Evolutionary conservation across 495 filamentous ascomycete genomes (phyloP).

Genomic region (Neurospora sp.): DNA sequence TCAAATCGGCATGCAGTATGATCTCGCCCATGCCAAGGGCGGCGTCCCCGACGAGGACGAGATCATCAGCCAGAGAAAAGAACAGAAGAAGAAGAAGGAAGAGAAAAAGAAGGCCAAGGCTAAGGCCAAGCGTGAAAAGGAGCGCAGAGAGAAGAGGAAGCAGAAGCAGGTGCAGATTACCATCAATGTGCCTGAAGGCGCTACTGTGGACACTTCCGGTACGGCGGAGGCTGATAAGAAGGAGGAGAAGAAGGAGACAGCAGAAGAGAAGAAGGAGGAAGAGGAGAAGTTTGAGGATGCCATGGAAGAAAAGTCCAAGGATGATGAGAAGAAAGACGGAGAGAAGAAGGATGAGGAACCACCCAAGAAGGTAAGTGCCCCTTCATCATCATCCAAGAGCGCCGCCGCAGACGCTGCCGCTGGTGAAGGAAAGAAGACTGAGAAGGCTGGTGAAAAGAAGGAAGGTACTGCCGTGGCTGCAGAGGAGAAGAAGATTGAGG

Average conservation of each 20-base stretch:
- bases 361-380: neutral
- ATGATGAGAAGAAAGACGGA: neutral
- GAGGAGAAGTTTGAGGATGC: conserved; percentile 8
- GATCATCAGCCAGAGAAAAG: conserved; percentile 39
- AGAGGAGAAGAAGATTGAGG: neutral
- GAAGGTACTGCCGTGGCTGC: neutral
- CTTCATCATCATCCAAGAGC: neutral
- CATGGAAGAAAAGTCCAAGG: conserved; percentile 5
- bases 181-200: neutral
- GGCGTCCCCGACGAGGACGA: conserved; percentile 58
- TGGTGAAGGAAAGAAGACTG: conserved; percentile 5
- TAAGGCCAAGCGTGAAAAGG: conserved; percentile 43
- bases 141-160: conserved; percentile 22
- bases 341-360: neutral
- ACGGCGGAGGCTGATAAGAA: neutral
- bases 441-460: conserved; percentile 3
- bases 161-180: conserved; percentile 4
- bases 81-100: conserved; percentile 16
- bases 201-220: neutral
- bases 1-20: conserved; percentile 60
- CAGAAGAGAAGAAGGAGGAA: conserved; percentile 9
- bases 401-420: neutral
- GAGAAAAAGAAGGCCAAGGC: conserved; percentile 15
- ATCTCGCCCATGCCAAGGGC: conserved; percentile 59
- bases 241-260: conserved; percentile 6